phyloP scores from a whole-genome alignment of 75 land plant genomes.

The Cunninghamia lanceolata region DNA sequence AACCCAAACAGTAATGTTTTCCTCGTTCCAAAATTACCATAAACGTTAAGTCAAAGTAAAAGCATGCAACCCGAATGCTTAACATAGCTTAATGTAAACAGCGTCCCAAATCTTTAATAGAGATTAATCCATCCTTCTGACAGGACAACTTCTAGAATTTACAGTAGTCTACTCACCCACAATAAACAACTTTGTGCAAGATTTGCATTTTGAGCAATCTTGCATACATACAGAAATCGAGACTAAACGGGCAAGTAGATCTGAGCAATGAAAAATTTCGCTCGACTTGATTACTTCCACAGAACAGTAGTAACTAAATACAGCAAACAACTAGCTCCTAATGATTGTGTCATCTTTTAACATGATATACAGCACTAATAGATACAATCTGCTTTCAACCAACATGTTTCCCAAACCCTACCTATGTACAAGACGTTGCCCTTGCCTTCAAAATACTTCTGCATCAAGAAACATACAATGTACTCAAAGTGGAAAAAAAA shows the following conservation, averaged over 20 bases:
- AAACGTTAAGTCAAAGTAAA: background rate
- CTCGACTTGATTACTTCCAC: background rate
- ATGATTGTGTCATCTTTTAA: background rate
- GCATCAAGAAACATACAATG: background rate
- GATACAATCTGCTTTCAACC: background rate
- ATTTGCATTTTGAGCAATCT: background rate
- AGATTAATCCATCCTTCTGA: background rate
- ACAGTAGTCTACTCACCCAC: slow-evolving; percentile 4
- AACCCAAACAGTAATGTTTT: background rate
- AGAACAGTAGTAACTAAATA: background rate
- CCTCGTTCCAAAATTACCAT: background rate
- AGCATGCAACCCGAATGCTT: background rate
- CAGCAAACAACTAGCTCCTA: background rate
- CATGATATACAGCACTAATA: background rate
- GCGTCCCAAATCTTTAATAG: background rate
- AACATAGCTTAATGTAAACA: background rate
- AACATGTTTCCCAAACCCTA: background rate
- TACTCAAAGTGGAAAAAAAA: background rate
- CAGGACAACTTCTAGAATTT: background rate
- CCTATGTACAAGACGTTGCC: slow-evolving; percentile 9
- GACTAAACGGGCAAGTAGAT: background rate
- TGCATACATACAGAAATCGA: background rate
- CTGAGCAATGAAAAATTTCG: background rate
- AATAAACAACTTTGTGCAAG: background rate
- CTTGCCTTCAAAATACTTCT: slow-evolving; percentile 6